Conservation (phyloP, 805 yeast species). For the Monosporozyma siamensis region DNA sequence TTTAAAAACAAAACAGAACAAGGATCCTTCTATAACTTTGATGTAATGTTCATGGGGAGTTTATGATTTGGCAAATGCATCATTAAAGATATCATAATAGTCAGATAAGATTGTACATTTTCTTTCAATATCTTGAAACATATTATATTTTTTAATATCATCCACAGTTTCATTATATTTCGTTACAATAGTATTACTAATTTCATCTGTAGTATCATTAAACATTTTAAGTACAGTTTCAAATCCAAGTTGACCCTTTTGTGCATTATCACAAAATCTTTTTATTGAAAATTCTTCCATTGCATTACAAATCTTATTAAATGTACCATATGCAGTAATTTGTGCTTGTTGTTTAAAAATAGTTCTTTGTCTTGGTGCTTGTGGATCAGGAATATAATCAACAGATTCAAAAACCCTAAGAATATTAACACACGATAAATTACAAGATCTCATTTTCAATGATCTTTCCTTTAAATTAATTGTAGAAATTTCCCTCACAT, state of each 20-base stretch:
- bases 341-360: slow-evolving; percentile 74
- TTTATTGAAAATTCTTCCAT: slow-evolving; percentile 89
- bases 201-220: slow-evolving; percentile 26
- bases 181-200: slow-evolving; percentile 17
- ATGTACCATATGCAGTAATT: slow-evolving; percentile 73
- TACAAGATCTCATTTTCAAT: slow-evolving; percentile 73
- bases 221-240: slow-evolving; percentile 60
- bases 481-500: slow-evolving; percentile 81
- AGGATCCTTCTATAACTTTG: too few species aligned
- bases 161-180: slow-evolving; percentile 29
- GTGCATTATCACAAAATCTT: slow-evolving; percentile 81
- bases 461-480: slow-evolving; percentile 61
- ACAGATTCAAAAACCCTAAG: slow-evolving; percentile 82
- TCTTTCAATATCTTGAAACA: slow-evolving; percentile 21
- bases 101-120: slow-evolving; percentile 13
- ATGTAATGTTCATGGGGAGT: too few species aligned
- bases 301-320: slow-evolving; percentile 62
- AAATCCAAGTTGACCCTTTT: slow-evolving; percentile 72
- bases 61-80: slow-evolving; percentile 7
- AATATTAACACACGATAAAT: slow-evolving; percentile 69
- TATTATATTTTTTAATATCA: slow-evolving; percentile 18
- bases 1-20: neutral
- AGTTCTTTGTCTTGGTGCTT: slow-evolving; percentile 44
- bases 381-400: slow-evolving; percentile 60
- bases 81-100: slow-evolving; percentile 10